Conservation (phyloP, 495 filamentous ascomycete species). For the Clohesyomyces aquaticus region DNA sequence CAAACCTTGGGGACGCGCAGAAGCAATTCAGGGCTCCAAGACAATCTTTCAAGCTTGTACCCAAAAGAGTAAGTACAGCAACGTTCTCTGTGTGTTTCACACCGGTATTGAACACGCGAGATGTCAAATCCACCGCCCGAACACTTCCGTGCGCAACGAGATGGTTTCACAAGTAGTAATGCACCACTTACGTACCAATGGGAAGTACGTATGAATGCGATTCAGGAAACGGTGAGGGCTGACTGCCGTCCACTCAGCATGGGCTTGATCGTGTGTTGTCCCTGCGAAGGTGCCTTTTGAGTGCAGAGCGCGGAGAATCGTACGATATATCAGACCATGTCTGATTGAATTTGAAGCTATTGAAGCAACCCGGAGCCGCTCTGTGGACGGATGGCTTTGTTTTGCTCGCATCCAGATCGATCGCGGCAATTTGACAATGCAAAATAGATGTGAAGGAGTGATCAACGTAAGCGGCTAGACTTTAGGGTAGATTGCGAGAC, state of each 20-base stretch:
- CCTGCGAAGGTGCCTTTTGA: background rate
- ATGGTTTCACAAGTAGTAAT: slow-evolving; percentile 1
- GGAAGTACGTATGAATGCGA: background rate
- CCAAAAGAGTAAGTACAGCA: background rate
- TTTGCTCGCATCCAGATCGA: background rate
- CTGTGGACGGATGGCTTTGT: background rate
- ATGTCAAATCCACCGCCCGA: slow-evolving; percentile 7
- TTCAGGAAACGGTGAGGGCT: background rate
- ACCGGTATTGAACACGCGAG: background rate
- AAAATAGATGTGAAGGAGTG: too few relatives aligned
- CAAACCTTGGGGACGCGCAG: background rate
- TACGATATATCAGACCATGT: background rate
- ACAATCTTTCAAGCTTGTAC: background rate
- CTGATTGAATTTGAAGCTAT: background rate
- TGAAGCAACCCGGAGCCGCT: background rate
- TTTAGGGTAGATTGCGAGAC: too few relatives aligned
- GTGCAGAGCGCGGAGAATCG: background rate
- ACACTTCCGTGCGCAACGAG: slow-evolving; percentile 15
- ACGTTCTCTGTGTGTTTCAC: background rate
- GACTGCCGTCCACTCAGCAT: background rate
- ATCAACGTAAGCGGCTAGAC: too few relatives aligned
- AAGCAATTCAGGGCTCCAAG: background rate
- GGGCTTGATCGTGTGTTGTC: background rate
- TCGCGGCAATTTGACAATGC: background rate
- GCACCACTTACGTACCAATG: background rate